Base-by-base conservation (phyloP, 2,329 filamentous ascomycete species). In the Trichoderma citrinoviride region DNA sequence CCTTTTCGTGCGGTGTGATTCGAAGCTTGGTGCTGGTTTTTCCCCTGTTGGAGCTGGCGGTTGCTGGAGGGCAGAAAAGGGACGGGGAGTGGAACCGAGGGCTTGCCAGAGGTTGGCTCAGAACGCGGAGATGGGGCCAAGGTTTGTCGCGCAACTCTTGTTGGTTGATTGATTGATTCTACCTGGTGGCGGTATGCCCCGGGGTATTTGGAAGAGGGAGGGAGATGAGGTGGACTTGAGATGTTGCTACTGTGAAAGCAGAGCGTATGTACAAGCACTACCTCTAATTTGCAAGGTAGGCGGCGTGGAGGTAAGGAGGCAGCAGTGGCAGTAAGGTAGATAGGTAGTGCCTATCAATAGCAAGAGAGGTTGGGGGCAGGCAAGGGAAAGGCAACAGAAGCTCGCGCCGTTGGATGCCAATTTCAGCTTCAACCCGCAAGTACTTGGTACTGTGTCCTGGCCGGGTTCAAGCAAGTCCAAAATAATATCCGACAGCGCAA, bases 121-220 rank as follows among this genome's bases (percentile, higher is more conserved):
- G 33, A 57, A 65, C 58, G 67, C 65, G 67, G 66, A 68, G 64
- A 67, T 63, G 49, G 64, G 66, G 61, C 54, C 41, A 68, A 61
- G 65, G 44, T 65, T 64, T 66, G 65, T 68, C 55, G 66, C 65
- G 65, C 66, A 58, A 58, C 44, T 37, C 15, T 40, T 29, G 19
- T n/a, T 40, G 29, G 47, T 29, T 14, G 33, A 3, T 29, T 52
- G 19, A 52, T 33, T 47, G 21, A n/a, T n/a, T n/a, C n/a, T n/a
- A 14, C 33, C 14, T 10, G 33, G 33, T 5, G 33, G 12, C 14
- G 33, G 5, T 37, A 14, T 37, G 33, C 8, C 15, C 47, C 15
- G 15, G 47, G 41, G 10, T 37, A 14, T 12, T 37, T 3, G 12
- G 14, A 37, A 37, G 33, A n/a, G 33, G 33, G 33, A 37, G 33